Conservation (phyloP, 495 filamentous ascomycete species). For the Annulohypoxylon bovei region DNA sequence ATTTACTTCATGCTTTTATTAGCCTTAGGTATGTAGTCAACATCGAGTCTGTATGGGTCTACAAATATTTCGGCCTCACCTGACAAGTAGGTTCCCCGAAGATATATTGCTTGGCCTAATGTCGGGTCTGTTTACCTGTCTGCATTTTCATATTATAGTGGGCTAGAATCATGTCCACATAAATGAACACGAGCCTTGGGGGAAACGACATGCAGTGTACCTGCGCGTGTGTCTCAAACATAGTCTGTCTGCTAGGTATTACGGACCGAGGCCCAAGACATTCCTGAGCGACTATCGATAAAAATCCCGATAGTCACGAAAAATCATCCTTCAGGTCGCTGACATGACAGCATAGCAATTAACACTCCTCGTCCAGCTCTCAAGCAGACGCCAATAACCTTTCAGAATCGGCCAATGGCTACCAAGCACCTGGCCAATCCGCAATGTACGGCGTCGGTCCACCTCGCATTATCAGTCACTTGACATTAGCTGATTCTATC, state of each 20-base stretch:
- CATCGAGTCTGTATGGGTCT: neutral
- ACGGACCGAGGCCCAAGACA: constrained; percentile 26
- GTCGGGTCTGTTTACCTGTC: neutral
- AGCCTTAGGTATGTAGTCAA: neutral
- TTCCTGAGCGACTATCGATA: constrained; percentile 15
- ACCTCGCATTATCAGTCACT: neutral
- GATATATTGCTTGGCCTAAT: neutral
- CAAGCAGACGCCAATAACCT: neutral
- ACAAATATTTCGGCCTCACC: neutral
- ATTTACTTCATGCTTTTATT: neutral
- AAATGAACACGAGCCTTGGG: constrained; percentile 8
- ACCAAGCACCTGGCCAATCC: neutral
- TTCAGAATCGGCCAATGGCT: neutral
- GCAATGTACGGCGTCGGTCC: neutral
- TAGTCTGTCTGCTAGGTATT: neutral
- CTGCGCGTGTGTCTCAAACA: constrained; percentile 21
- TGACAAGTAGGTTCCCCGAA: neutral
- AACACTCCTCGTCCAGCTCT: neutral
- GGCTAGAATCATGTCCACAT: neutral
- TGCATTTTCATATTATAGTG: neutral
- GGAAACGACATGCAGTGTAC: neutral
- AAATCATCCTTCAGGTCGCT: too few relatives aligned
- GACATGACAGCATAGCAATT: neutral
- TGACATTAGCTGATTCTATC: neutral
- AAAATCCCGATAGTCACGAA: constrained; percentile 14